phyloP scores from a whole-genome alignment of 2,329 filamentous ascomycete species.

The Xylariaceae sp. region DNA sequence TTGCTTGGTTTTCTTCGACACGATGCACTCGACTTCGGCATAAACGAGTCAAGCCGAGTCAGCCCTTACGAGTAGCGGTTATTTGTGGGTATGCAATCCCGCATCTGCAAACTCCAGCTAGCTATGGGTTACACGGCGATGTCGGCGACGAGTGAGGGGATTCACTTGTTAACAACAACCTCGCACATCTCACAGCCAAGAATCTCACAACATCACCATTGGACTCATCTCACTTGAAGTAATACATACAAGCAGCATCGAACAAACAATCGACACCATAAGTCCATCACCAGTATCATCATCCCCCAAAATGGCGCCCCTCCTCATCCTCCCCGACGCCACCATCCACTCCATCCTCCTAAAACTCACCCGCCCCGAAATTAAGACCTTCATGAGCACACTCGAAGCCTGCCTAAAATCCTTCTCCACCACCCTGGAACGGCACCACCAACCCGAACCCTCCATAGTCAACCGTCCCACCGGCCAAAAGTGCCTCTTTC shows the following conservation, averaged over 20 bases:
- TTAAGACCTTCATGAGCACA: slow-evolving; percentile 4
- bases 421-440: slow-evolving; percentile 9
- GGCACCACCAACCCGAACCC: slow-evolving; percentile 10
- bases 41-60: too few species aligned
- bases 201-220: background rate
- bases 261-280: background rate
- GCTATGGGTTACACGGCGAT: background rate
- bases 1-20: too few species aligned
- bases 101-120: background rate
- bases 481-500: slow-evolving; percentile 18
- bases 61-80: background rate
- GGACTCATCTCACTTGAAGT: too few species aligned
- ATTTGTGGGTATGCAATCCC: background rate
- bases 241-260: background rate
- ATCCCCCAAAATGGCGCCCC: slow-evolving; percentile 9
- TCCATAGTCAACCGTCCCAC: slow-evolving; percentile 13
- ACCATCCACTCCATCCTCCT: slow-evolving; percentile 12
- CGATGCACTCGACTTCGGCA: too few species aligned
- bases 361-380: slow-evolving; percentile 10
- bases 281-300: background rate
- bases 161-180: background rate
- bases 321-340: slow-evolving; percentile 13
- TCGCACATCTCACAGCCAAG: background rate
- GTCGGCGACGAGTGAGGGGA: slow-evolving; percentile 1
- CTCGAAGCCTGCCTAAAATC: slow-evolving; percentile 4